These are phyloP conservation scores for Vairimorpha ceranae DNA, from an alignment of 371 early-diverging fungal species.

Conservation along the genomic window DNA sequence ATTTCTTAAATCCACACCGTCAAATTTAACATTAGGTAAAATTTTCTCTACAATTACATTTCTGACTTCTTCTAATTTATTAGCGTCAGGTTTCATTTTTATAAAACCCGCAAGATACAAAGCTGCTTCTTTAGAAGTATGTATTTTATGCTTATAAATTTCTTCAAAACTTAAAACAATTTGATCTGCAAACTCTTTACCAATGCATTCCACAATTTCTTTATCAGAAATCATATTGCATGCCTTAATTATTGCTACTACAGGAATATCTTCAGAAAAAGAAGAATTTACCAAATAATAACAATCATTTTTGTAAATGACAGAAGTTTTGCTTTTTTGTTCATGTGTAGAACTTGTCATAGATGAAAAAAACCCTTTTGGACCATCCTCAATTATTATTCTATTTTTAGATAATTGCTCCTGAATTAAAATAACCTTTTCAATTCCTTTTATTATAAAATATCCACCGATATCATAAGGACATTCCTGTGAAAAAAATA, in stretches of 20 bases:
- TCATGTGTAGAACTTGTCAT: constrained; percentile 85
- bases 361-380: constrained; percentile 73
- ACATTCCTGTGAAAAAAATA: constrained; percentile 75
- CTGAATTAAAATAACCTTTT: constrained; percentile 97
- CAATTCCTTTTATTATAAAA: constrained; percentile 93
- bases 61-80: constrained; percentile 74
- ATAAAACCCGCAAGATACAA: constrained; percentile 37
- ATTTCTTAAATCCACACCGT: constrained; percentile 65
- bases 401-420: constrained; percentile 99
- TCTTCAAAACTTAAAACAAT: constrained; percentile 84
- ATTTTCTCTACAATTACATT: constrained; percentile 81
- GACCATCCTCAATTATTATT: constrained; percentile 89
- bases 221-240: constrained; percentile 80
- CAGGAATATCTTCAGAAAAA: constrained; percentile 82
- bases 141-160: constrained; percentile 67
- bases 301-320: constrained; percentile 68
- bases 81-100: constrained; percentile 40
- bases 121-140: constrained; percentile 71
- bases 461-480: constrained; percentile 97
- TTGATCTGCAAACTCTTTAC: constrained; percentile 71
- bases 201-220: constrained; percentile 84
- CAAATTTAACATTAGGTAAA: constrained; percentile 85
- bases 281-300: constrained; percentile 83
- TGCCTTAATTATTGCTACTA: constrained; percentile 64
- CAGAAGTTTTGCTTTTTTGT: constrained; percentile 88